Percentiles rank a stretch among this genome's conserved stretches.
phyloP scores from a whole-genome alignment of 2,329 filamentous ascomycete genomes.

The Microascus cirrosus region DNA sequence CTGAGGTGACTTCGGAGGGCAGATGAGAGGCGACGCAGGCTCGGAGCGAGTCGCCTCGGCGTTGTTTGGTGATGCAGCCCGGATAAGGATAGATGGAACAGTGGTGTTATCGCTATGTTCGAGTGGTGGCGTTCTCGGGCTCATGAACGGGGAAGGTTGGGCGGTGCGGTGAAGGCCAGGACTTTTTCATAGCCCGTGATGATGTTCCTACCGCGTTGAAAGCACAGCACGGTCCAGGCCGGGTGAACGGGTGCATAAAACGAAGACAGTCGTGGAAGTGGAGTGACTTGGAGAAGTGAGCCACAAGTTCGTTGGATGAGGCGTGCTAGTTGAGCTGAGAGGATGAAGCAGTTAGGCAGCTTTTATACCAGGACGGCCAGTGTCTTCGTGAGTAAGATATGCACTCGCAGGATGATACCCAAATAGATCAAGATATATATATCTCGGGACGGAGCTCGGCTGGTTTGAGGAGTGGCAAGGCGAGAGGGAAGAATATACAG shows the following conservation, averaged over 20 bases:
- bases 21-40: slow-evolving; percentile 4
- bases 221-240: not conserved
- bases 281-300: not conserved
- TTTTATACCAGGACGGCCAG: not conserved
- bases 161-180: not conserved
- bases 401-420: not conserved
- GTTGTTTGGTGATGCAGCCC: not conserved
- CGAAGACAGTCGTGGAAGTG: not conserved
- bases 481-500: not conserved
- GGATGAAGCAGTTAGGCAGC: not conserved
- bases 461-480: not conserved
- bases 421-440: not conserved
- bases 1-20: not conserved
- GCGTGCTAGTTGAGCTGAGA: not conserved
- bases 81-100: slow-evolving; percentile 1
- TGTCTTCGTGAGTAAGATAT: not conserved
- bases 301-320: not conserved
- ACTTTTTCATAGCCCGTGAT: slow-evolving; percentile 1
- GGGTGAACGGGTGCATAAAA: not conserved
- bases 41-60: not conserved
- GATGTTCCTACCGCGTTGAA: not conserved
- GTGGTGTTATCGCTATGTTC: not conserved
- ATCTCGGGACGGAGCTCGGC: not conserved
- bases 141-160: slow-evolving; percentile 1
- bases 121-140: not conserved